Base-by-base conservation (phyloP, 208 protist genomes). In the Trypanosoma caninum region DNA sequence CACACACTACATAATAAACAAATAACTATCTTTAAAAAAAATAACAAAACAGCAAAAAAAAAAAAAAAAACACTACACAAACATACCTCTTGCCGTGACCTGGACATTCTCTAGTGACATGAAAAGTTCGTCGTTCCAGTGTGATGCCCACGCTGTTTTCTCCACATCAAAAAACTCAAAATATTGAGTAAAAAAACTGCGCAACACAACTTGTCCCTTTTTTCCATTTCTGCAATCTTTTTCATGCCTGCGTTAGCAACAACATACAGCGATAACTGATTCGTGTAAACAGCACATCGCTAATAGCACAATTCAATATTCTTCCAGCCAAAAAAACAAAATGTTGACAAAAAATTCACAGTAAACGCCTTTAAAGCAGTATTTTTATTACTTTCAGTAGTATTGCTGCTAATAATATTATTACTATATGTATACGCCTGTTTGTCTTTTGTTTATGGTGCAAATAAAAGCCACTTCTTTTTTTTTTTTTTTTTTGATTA, bases 41-140 rank as follows among this genome's bases (percentile, higher is more conserved):
- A 38, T 27, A 35, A 37, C 14, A 59, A 42, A 4, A 54, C 41
- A 44, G 3, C 3, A 13, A 23, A 44, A 9, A 7, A 28, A 16
- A 23, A 8, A 25, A 45, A 2, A 55, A 57, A 55, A 51, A 60
- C n/a, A 33, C 31, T 33, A 34, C n/a, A 18, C 25, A 34, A 40
- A 31, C n/a, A 58, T 53, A 22, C 38, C 55, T 27, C 18, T 18
- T 20, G 55, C 34, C 42, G 58, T 42, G 2, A 30, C 11, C 7
- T 2, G 3, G 1, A 11, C 18, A 40, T 48, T 48, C 0, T 37
- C 35, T 25, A 18, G 2, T 9, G 42, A 53, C 4, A 63, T 16
- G 20, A 18, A 35, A 41, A 52, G 22, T 16, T 56, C 62, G 30
- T 70, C 48, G 4, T 30, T 13, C 64, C 64, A 70, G 25, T 56